phyloP scores from a whole-genome alignment of 768 basidiomycete species.

The Lactarius vividus region DNA sequence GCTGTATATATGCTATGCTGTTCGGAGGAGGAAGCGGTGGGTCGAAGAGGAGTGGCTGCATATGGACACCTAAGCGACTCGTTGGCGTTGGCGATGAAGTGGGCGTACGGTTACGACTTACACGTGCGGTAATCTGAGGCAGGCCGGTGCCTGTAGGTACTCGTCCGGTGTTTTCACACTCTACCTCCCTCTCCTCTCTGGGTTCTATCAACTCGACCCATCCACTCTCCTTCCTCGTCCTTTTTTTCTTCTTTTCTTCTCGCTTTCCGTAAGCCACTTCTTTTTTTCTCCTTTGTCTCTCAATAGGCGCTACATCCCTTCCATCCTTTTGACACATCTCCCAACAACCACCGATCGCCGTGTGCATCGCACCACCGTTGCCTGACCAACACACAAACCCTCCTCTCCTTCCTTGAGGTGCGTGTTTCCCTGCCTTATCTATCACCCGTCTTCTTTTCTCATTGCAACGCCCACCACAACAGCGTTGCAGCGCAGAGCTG shows the following conservation, averaged over 20 bases:
- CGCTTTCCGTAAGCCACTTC: background rate
- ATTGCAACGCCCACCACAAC: background rate
- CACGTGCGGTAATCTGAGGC: conserved; percentile 2
- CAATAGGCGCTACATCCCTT: background rate
- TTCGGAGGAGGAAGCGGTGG: background rate
- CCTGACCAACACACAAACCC: conserved; percentile 7
- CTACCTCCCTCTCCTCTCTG: background rate
- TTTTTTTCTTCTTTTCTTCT: background rate
- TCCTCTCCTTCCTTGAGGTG: conserved; percentile 3
- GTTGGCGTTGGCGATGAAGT: background rate
- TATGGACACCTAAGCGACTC: background rate
- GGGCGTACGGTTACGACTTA: background rate
- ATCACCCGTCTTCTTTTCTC: conserved; percentile 3
- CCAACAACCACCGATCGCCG: conserved; percentile 8
- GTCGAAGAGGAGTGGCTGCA: too few species aligned
- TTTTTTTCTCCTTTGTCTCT: background rate
- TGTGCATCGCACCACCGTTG: background rate
- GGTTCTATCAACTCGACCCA: background rate
- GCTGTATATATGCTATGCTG: background rate
- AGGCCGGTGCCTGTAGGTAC: conserved; percentile 1
- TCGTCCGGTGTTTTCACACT: background rate
- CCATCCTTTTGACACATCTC: conserved; percentile 10
- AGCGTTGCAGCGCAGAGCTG: background rate
- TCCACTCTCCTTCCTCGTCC: conserved; percentile 3
- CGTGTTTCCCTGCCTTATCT: background rate